Percentiles rank a stretch among this genome's conserved stretches.
Conservation (phyloP, 2,329 filamentous ascomycete genomes). For the Onygena corvina region DNA sequence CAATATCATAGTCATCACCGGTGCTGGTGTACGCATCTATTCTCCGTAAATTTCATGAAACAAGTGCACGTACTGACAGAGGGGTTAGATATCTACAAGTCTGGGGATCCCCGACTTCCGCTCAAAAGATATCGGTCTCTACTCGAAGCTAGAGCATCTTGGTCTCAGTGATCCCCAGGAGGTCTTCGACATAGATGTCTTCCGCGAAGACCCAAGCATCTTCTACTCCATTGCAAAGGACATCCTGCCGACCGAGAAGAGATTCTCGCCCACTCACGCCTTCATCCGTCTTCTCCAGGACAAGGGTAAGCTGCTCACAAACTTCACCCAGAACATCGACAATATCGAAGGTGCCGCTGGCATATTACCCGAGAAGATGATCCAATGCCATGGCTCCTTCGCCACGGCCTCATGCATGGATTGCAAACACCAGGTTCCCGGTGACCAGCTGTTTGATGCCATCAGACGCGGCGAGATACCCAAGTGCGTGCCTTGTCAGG, state of each 20-base stretch:
- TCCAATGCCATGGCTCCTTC: constrained; percentile 95
- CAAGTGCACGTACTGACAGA: constrained; percentile 8
- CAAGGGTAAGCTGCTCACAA: constrained; percentile 79
- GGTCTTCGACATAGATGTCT: constrained; percentile 83
- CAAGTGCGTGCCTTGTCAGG: constrained; percentile 59
- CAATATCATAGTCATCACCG: constrained; percentile 88
- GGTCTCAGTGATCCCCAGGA: constrained; percentile 78
- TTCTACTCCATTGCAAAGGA: constrained; percentile 90
- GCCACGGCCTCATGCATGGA: constrained; percentile 80
- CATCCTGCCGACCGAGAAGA: constrained; percentile 68
- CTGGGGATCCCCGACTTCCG: constrained; percentile 95
- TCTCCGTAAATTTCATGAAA: neutral
- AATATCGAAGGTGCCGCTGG: constrained; percentile 84
- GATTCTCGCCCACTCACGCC: constrained; percentile 81
- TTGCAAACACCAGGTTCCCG: constrained; percentile 61
- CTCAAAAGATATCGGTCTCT: constrained; percentile 83
- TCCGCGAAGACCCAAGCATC: constrained; percentile 71
- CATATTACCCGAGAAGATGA: constrained; percentile 64
- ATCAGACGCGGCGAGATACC: constrained; percentile 67
- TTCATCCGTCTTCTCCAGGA: constrained; percentile 86
- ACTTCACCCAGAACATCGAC: constrained; percentile 98
- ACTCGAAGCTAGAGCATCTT: constrained; percentile 68
- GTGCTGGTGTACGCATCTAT: constrained; percentile 52
- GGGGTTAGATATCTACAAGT: constrained; percentile 68
- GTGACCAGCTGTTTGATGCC: constrained; percentile 66